Conservation (phyloP, 1,139 yeast genomes). For the Candida tunisiensis region DNA sequence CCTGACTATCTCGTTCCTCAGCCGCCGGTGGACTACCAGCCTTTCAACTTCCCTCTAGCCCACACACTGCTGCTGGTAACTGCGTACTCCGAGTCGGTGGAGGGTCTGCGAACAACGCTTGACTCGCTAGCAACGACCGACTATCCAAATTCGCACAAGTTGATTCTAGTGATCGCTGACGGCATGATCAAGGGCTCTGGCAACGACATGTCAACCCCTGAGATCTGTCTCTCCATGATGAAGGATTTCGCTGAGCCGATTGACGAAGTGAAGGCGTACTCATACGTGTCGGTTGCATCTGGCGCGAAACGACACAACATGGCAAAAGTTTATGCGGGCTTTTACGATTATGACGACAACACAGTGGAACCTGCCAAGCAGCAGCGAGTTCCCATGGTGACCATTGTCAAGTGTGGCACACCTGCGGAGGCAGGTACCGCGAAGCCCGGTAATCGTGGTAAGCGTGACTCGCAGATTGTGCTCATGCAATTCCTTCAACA, state of each 20-base stretch:
- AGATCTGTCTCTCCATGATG: slow-evolving; percentile 76
- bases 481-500: slow-evolving; percentile 87
- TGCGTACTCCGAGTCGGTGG: slow-evolving; percentile 86
- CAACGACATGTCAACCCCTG: slow-evolving; percentile 74
- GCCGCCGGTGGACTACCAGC: slow-evolving; percentile 81
- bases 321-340: slow-evolving; percentile 89
- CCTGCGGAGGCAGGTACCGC: slow-evolving; percentile 59
- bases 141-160: slow-evolving; percentile 86
- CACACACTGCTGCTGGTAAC: slow-evolving; percentile 78
- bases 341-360: slow-evolving; percentile 60
- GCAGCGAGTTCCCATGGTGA: slow-evolving; percentile 73
- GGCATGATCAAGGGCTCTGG: slow-evolving; percentile 93
- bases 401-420: slow-evolving; percentile 86
- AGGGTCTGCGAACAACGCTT: slow-evolving; percentile 69
- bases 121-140: slow-evolving; percentile 89
- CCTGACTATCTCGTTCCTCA: slow-evolving; percentile 74
- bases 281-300: slow-evolving; percentile 89
- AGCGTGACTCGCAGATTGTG: slow-evolving; percentile 90
- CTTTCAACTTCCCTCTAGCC: slow-evolving; percentile 74
- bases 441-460: slow-evolving; percentile 98
- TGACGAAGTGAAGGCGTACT: slow-evolving; percentile 60
- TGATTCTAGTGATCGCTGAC: slow-evolving; percentile 75
- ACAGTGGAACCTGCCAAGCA: slow-evolving; percentile 70
- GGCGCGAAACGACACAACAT: slow-evolving; percentile 89
- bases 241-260: slow-evolving; percentile 56